Conservation (phyloP, 2,329 filamentous ascomycete genomes). For the Metarhizium anisopliae region DNA sequence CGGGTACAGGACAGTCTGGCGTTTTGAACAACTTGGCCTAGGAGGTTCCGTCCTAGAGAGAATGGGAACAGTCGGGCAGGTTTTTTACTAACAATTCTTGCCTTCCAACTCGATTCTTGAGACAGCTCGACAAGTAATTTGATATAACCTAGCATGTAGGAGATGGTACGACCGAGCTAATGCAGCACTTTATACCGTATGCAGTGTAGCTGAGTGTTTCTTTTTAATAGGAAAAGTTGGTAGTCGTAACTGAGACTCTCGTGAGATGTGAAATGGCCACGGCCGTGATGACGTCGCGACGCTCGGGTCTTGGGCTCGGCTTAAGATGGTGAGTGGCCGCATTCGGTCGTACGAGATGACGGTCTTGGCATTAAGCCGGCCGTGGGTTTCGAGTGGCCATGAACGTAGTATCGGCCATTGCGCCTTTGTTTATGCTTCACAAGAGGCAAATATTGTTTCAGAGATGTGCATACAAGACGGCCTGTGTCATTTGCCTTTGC, state of each 20-base stretch:
- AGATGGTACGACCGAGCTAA: background rate
- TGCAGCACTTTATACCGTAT: background rate
- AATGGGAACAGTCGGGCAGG: background rate
- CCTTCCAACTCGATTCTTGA: background rate
- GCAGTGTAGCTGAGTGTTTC: background rate
- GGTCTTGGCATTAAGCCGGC: too few relatives aligned
- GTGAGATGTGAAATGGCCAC: too few relatives aligned
- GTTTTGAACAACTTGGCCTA: background rate
- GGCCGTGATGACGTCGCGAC: too few relatives aligned
- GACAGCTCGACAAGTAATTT: background rate
- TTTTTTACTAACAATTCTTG: background rate
- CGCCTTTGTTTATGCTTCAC: too few relatives aligned
- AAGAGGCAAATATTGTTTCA: too few relatives aligned
- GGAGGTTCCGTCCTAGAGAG: background rate
- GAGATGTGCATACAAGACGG: too few relatives aligned
- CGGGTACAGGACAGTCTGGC: background rate
- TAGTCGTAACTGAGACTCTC: too few relatives aligned
- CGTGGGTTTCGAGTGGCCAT: too few relatives aligned
- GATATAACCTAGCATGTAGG: background rate
- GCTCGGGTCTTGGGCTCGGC: background rate
- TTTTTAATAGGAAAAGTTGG: background rate
- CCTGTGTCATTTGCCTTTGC: too few relatives aligned
- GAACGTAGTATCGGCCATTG: too few relatives aligned
- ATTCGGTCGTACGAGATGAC: background rate
- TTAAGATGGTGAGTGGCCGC: background rate